Conservation (phyloP, 2,329 filamentous ascomycete species). For the Tolypocladium sp. region DNA sequence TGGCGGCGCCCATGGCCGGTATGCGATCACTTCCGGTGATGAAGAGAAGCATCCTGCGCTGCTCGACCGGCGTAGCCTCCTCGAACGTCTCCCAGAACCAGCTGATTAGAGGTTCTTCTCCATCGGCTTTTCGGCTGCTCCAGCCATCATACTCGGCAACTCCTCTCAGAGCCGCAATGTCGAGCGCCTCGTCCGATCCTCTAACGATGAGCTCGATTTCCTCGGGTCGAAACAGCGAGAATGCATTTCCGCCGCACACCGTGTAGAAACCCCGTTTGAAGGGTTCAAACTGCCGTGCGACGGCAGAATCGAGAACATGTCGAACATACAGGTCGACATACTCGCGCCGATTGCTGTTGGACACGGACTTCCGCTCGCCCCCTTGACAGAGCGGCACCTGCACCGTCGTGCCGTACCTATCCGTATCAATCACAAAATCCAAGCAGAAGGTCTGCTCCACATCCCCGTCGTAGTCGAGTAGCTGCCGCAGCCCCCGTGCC, state of each 20-base stretch:
- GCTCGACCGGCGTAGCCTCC: slow-evolving; percentile 53
- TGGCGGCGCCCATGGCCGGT: slow-evolving; percentile 77
- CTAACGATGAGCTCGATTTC: slow-evolving; percentile 84
- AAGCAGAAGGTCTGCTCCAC: slow-evolving; percentile 73
- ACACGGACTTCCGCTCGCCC: slow-evolving; percentile 68
- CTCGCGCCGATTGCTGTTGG: slow-evolving; percentile 73
- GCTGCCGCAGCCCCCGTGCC: slow-evolving; percentile 63
- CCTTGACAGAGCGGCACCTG: slow-evolving; percentile 63
- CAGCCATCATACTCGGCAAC: slow-evolving; percentile 81
- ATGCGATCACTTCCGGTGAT: slow-evolving; percentile 88
- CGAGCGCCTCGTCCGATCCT: slow-evolving; percentile 75
- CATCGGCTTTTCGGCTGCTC: slow-evolving; percentile 45
- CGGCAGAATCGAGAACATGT: slow-evolving; percentile 68
- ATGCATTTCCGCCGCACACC: slow-evolving; percentile 79
- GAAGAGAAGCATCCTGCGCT: slow-evolving; percentile 73
- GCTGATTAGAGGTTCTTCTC: slow-evolving; percentile 55
- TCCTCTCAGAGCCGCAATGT: slow-evolving; percentile 64
- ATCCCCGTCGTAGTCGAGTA: slow-evolving; percentile 77
- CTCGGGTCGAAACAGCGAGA: slow-evolving; percentile 79
- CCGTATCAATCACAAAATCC: slow-evolving; percentile 69
- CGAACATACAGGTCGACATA: slow-evolving; percentile 81
- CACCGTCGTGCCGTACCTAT: slow-evolving; percentile 63
- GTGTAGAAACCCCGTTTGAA: slow-evolving; percentile 93
- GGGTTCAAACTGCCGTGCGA: slow-evolving; percentile 78
- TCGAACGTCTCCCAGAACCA: slow-evolving; percentile 90